Percentiles rank a stretch among this genome's conserved stretches.
phyloP scores from a whole-genome alignment of 495 filamentous ascomycete genomes.

The Lophium mytilinum region DNA sequence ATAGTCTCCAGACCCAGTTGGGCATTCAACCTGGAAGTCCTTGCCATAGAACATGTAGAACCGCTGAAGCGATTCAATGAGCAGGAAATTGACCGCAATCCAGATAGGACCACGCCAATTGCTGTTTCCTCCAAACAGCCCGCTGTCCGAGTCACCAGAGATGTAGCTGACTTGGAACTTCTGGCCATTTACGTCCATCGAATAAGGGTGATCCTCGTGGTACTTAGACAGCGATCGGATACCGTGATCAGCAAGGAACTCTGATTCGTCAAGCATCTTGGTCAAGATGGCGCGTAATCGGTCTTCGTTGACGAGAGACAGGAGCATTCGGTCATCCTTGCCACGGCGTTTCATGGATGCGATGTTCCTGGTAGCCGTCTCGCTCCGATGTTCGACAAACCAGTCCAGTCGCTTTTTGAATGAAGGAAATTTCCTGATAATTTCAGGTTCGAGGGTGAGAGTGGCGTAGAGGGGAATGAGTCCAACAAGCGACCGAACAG shows the following conservation, averaged over 20 bases:
- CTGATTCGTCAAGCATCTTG: conserved; percentile 87
- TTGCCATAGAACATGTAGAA: conserved; percentile 96
- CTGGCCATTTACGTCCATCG: conserved; percentile 93
- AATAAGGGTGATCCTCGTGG: conserved; percentile 82
- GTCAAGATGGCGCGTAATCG: conserved; percentile 75
- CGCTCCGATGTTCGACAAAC: conserved; percentile 80
- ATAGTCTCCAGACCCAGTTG: conserved; percentile 83
- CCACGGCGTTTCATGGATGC: conserved; percentile 81
- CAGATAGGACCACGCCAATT: conserved; percentile 95
- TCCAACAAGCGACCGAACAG: conserved; percentile 83
- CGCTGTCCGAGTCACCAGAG: conserved; percentile 87
- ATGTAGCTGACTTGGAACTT: conserved; percentile 83
- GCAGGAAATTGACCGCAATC: conserved; percentile 91
- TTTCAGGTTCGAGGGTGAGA: conserved; percentile 81
- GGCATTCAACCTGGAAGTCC: conserved; percentile 81
- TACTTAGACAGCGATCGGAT: conserved; percentile 91
- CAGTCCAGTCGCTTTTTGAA: conserved; percentile 90
- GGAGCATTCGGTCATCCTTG: conserved; percentile 75
- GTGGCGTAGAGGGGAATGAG: conserved; percentile 90
- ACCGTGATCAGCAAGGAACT: conserved; percentile 84
- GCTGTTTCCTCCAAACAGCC: conserved; percentile 91
- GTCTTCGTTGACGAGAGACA: conserved; percentile 84
- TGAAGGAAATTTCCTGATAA: conserved; percentile 84
- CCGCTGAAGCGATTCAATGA: conserved; percentile 83
- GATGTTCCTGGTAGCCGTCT: conserved; percentile 85